Conservation (phyloP, 1,284 basidiomycete genomes). For the Ustilago sp. region DNA sequence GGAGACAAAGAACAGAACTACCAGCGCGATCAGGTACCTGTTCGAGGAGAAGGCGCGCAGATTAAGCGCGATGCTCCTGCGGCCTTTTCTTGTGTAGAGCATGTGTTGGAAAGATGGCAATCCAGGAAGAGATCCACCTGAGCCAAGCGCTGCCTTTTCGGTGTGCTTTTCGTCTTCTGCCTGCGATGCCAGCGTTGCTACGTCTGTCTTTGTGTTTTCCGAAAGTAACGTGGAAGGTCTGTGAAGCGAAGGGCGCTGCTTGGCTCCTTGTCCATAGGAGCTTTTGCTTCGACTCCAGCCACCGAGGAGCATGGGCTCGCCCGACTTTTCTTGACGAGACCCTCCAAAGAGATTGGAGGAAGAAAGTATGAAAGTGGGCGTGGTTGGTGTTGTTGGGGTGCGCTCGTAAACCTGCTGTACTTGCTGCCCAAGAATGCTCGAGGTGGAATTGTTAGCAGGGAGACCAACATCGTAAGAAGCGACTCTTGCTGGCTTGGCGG, state of each 20-base stretch:
- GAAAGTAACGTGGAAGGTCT: slow-evolving; percentile 22
- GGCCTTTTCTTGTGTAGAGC: slow-evolving; percentile 30
- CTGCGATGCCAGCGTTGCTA: slow-evolving; percentile 21
- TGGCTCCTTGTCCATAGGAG: slow-evolving; percentile 10
- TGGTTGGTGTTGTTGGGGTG: slow-evolving; percentile 20
- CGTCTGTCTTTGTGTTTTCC: slow-evolving; percentile 22
- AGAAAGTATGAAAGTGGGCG: slow-evolving; percentile 24
- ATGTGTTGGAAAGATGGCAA: slow-evolving; percentile 19
- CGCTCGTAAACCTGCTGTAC: slow-evolving; percentile 14
- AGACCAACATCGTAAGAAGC: slow-evolving; percentile 12
- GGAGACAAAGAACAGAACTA: slow-evolving; percentile 16
- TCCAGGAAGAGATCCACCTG: not conserved
- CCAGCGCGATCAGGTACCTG: slow-evolving; percentile 17
- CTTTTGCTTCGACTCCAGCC: slow-evolving; percentile 29
- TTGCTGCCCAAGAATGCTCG: not conserved
- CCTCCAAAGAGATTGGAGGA: slow-evolving; percentile 7
- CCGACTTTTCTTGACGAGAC: slow-evolving; percentile 6
- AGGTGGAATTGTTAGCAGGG: not conserved
- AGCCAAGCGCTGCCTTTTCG: not conserved
- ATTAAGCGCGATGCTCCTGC: slow-evolving; percentile 3
- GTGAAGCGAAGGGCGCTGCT: slow-evolving; percentile 35
- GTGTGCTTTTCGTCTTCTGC: not conserved
- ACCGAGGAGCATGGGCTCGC: slow-evolving; percentile 28
- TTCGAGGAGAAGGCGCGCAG: slow-evolving; percentile 15
- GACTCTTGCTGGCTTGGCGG: slow-evolving; percentile 10